Conservation (phyloP, 805 yeast genomes). For the Zygoascus biomembranicola region DNA sequence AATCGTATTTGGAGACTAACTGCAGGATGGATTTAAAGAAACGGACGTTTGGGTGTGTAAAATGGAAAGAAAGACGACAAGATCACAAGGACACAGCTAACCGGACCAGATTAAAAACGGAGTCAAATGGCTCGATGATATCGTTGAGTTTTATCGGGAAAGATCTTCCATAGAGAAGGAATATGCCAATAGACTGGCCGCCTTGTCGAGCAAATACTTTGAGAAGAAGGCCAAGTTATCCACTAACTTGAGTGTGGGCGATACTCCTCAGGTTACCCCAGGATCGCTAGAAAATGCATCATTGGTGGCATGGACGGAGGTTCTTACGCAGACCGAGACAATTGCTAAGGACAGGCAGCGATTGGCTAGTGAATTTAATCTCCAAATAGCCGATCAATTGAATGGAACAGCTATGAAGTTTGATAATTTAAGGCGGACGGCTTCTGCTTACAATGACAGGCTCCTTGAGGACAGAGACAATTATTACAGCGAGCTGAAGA, state of each 20-base stretch:
- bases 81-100: neutral
- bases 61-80: neutral
- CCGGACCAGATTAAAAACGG: constrained; percentile 40
- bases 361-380: constrained; percentile 51
- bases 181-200: constrained; percentile 59
- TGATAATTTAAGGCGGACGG: constrained; percentile 45
- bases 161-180: constrained; percentile 77
- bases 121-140: constrained; percentile 63
- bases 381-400: constrained; percentile 55
- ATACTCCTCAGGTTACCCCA: constrained; percentile 82
- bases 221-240: constrained; percentile 66
- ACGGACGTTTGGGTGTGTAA: constrained; percentile 66
- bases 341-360: constrained; percentile 58
- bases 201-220: constrained; percentile 59
- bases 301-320: constrained; percentile 83
- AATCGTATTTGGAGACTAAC: constrained; percentile 9
- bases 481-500: constrained; percentile 48
- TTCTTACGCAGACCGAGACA: constrained; percentile 73
- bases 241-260: constrained; percentile 77
- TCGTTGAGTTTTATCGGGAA: constrained; percentile 77
- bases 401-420: constrained; percentile 44
- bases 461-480: constrained; percentile 40
- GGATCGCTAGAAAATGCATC: constrained; percentile 89
- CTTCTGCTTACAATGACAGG: constrained; percentile 53
- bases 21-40: constrained; percentile 63